Base-by-base conservation (phyloP, 2,329 filamentous ascomycete species). In the Diaporthe sp. region DNA sequence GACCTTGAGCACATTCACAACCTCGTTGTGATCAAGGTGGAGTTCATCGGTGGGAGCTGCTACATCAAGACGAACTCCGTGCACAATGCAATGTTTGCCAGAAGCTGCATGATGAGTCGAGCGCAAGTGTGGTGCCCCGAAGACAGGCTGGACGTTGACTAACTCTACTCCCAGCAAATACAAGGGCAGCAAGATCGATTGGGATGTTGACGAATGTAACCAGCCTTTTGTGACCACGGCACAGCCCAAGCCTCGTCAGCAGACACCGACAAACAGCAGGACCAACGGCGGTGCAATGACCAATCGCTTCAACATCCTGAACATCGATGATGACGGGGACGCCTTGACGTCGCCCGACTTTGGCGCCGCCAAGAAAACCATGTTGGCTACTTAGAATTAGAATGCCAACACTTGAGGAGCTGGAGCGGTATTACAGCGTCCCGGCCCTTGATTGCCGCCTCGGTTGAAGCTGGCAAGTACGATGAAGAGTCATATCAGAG, bases 1-100 rank as follows among this genome's bases (percentile, higher is more conserved):
- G 94, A 97, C 79, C 87, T 97, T 51, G 93, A 95, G 34, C 95
- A 97, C 81, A 96, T 97, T 76, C 92, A 96, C 85, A 94, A 94
- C 77, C 87, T 97, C 1, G 86, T 93, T 31, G 89, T 97, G 15
- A 87, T 97, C 80, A 89, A 89, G 58, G 85, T 97, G 60, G 84
- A 85, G 10, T 93, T 94, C 82, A 83, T 84, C 3, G 85, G 87
- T 25, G 87, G 87, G 5, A 90, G 92, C 82, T 93, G 90, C 75
- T 90, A 90, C 82, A 91, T 97, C 78, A 92, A 90, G 73, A 94
- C 93, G 10, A 97, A 96, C 82, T 95, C 94, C 0, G 89, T 97
- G 13, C 89, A 93, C 80, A 92, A 93, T 77, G 93, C 94, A 15
- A 88, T 95, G 71, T 94, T 93, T 83, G 94, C 94, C 12, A 90